These are phyloP conservation scores for Botrytis tulipae DNA, from an alignment of 2,329 filamentous ascomycete species.

Conservation along the genomic window DNA sequence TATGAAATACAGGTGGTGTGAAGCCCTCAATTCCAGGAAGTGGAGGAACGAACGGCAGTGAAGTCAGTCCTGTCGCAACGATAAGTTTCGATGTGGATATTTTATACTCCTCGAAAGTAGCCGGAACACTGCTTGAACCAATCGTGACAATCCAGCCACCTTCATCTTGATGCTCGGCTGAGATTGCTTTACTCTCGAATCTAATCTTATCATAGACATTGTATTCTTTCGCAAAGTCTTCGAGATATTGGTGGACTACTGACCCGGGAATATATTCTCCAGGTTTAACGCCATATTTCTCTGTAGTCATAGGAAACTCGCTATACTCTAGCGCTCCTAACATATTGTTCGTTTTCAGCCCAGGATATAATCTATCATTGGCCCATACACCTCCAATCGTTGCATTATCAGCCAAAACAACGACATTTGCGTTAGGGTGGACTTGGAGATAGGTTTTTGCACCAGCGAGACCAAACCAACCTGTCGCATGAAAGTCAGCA, in stretches of 20 bases:
- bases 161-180: constrained; percentile 44
- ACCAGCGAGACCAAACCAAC: constrained; percentile 51
- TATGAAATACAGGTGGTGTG: constrained; percentile 49
- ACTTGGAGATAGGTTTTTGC: constrained; percentile 61
- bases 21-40: constrained; percentile 50
- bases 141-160: constrained; percentile 46
- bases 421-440: constrained; percentile 55
- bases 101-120: constrained; percentile 19
- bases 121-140: not conserved
- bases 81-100: constrained; percentile 49
- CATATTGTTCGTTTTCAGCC: constrained; percentile 72
- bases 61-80: constrained; percentile 56
- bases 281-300: constrained; percentile 48
- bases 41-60: constrained; percentile 47
- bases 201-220: constrained; percentile 49
- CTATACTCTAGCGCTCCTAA: constrained; percentile 70
- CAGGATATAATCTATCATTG: constrained; percentile 63
- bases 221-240: constrained; percentile 53
- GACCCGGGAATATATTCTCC: constrained; percentile 59
- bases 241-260: constrained; percentile 56
- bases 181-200: constrained; percentile 49
- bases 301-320: constrained; percentile 67
- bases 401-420: constrained; percentile 56
- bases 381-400: constrained; percentile 70
- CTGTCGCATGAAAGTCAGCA: constrained; percentile 6